These are phyloP conservation scores for Triticum aestivum DNA, from an alignment of 176 grass and related monocot species.

Conservation along the genomic window IWGSC_CS_RefSeq_v2.1 NC_057795.1:493288353-493288852, in stretches of 20 bases:
- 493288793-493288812: too few relatives aligned
- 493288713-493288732: too few relatives aligned
- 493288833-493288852: too few relatives aligned
- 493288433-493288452: not conserved
- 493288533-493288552: not conserved
- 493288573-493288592: not conserved
- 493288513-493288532: not conserved
- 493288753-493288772: too few relatives aligned
- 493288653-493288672: not conserved
- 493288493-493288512: not conserved
- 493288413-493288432: not conserved
- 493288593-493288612: not conserved
- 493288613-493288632: not conserved
- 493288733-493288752: too few relatives aligned
- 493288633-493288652: not conserved
- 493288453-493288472: not conserved
- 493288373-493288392: conserved; percentile 3
- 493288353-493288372: conserved; percentile 31
- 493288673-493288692: not conserved
- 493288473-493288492: not conserved
- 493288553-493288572: not conserved
- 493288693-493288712: too few relatives aligned
- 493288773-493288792: too few relatives aligned
- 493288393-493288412: not conserved
- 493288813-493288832: too few relatives aligned